Conservation (phyloP, 305 asterid genomes). For the Fraxinus xanthoxyloides region DNA sequence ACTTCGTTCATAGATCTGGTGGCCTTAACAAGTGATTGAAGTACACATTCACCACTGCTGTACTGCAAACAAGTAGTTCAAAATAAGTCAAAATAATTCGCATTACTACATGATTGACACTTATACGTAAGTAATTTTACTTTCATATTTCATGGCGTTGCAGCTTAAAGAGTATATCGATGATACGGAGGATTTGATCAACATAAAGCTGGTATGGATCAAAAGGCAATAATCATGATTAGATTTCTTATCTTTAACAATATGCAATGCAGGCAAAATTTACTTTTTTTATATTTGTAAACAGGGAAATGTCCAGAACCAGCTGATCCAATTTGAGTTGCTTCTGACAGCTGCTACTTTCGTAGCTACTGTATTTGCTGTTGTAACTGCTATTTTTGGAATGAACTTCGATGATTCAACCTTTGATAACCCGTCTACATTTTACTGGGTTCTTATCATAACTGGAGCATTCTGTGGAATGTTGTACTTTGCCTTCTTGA, state of each 20-base stretch:
- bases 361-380: slow-evolving; percentile 75
- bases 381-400: slow-evolving; percentile 90
- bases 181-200: slow-evolving; percentile 96
- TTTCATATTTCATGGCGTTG: slow-evolving; percentile 20
- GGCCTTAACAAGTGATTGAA: background rate
- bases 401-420: slow-evolving; percentile 75
- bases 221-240: background rate
- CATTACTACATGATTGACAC: slow-evolving; percentile 8
- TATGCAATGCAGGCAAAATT: background rate
- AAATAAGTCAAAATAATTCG: background rate
- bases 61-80: background rate
- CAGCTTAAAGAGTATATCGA: slow-evolving; percentile 99
- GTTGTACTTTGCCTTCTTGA: slow-evolving; percentile 53
- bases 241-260: background rate
- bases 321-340: slow-evolving; percentile 84
- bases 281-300: slow-evolving; percentile 8
- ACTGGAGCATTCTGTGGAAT: slow-evolving; percentile 58
- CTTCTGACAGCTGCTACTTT: slow-evolving; percentile 95
- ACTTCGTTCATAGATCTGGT: background rate
- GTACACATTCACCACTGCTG: background rate
- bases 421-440: slow-evolving; percentile 58
- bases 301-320: slow-evolving; percentile 98
- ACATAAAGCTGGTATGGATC: slow-evolving; percentile 76
- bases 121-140: background rate
- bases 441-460: slow-evolving; percentile 70